Evolutionary conservation across 768 basidiomycete genomes (phyloP).

Genomic region (Kwoniella dendrophila): DNA sequence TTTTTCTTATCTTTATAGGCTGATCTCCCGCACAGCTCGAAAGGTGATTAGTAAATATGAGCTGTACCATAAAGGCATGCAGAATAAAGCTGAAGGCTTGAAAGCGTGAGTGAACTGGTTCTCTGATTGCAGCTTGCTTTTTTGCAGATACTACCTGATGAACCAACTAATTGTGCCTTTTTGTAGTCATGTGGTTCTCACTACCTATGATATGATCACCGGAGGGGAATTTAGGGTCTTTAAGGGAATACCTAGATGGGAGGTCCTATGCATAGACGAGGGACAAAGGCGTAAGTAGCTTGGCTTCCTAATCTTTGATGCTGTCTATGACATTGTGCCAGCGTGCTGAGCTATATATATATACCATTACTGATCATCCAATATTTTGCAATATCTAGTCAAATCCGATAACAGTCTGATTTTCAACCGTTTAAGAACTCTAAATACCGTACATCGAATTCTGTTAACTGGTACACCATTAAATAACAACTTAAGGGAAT

Average conservation of each 20-base stretch:
- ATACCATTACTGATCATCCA: background rate
- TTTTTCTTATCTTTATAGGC: slow-evolving; percentile 59
- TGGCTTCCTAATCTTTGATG: background rate
- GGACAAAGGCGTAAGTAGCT: slow-evolving; percentile 84
- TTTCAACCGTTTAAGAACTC: slow-evolving; percentile 78
- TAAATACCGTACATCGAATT: slow-evolving; percentile 75
- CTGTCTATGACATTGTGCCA: background rate
- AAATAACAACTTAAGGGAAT: slow-evolving; percentile 94
- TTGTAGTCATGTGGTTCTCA: slow-evolving; percentile 82
- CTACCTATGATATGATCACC: slow-evolving; percentile 86
- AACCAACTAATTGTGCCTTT: background rate
- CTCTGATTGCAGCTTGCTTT: background rate
- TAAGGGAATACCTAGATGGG: slow-evolving; percentile 84
- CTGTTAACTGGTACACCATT: slow-evolving; percentile 95
- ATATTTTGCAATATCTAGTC: slow-evolving; percentile 61
- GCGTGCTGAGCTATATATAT: background rate
- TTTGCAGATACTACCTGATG: background rate
- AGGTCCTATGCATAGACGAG: slow-evolving; percentile 90
- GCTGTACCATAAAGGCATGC: slow-evolving; percentile 63
- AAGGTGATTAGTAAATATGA: slow-evolving; percentile 82
- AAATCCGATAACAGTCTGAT: slow-evolving; percentile 79
- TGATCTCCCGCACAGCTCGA: slow-evolving; percentile 58
- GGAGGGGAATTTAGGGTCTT: slow-evolving; percentile 74
- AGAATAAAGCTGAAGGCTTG: slow-evolving; percentile 53
- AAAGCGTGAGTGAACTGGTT: slow-evolving; percentile 47